These are phyloP conservation scores for Leccinellum luteum DNA, from an alignment of 768 basidiomycete species.

Conservation along the genomic window DNA sequence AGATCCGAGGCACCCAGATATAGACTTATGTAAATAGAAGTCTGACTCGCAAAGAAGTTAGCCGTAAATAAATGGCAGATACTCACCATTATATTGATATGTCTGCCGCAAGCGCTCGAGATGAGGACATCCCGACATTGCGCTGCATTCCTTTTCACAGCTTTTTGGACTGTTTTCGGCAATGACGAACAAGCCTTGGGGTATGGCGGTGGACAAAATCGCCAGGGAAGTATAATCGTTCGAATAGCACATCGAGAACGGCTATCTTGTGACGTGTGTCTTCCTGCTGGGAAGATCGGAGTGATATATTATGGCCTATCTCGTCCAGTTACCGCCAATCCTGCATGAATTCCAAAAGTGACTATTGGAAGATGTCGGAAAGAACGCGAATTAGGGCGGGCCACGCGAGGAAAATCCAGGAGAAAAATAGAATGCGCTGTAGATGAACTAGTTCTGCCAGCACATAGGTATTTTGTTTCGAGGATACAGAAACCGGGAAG, in stretches of 20 bases:
- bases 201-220: background rate
- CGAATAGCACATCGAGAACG: background rate
- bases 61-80: background rate
- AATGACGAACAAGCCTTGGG: background rate
- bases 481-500: too few species aligned
- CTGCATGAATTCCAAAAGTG: background rate
- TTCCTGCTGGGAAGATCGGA: background rate
- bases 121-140: background rate
- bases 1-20: background rate
- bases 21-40: background rate
- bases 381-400: background rate
- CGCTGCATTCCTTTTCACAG: background rate
- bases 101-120: background rate
- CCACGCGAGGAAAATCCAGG: slow-evolving; percentile 4
- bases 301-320: background rate
- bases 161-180: background rate
- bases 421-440: background rate
- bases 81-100: slow-evolving; percentile 1
- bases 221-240: background rate
- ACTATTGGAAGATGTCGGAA: background rate
- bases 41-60: background rate
- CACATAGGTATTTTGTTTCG: background rate
- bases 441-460: background rate
- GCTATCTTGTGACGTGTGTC: background rate
- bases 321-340: background rate